phyloP scores from a whole-genome alignment of 768 basidiomycete species.

The Suillus occidentalis region DNA sequence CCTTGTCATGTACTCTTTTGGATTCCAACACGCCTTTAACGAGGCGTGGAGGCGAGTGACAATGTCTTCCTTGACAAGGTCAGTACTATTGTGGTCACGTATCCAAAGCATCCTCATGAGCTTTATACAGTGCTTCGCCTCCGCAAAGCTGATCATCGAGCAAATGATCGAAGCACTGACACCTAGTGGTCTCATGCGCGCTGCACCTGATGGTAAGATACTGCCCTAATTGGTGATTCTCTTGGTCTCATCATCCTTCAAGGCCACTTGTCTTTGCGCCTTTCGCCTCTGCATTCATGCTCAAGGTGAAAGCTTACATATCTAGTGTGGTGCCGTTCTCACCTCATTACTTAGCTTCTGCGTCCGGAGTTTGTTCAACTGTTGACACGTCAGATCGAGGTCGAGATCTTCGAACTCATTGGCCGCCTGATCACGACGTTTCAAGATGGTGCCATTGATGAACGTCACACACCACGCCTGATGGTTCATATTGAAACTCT shows the following conservation, averaged over 20 bases:
- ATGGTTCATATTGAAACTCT: too few species aligned
- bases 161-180: conserved; percentile 65
- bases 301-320: conserved; percentile 52
- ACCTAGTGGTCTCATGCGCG: conserved; percentile 75
- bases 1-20: conserved; percentile 85
- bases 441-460: conserved; percentile 76
- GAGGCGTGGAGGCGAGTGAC: conserved; percentile 63
- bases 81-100: conserved; percentile 12
- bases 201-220: conserved; percentile 68
- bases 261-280: conserved; percentile 77
- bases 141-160: conserved; percentile 66
- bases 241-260: not conserved
- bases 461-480: conserved; percentile 78
- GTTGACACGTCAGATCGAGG: conserved; percentile 57
- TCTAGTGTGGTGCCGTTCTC: not conserved
- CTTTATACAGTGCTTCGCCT: conserved; percentile 57
- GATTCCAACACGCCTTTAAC: conserved; percentile 81
- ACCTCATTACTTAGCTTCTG: conserved; percentile 48
- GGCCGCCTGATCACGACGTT: conserved; percentile 70
- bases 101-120: not conserved
- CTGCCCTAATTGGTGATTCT: not conserved
- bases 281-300: conserved; percentile 80
- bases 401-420: conserved; percentile 71
- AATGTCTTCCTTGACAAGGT: conserved; percentile 70
- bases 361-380: conserved; percentile 72